Base-by-base conservation (phyloP, 2,329 filamentous ascomycete species). In the Fusarium nygamai region DNA sequence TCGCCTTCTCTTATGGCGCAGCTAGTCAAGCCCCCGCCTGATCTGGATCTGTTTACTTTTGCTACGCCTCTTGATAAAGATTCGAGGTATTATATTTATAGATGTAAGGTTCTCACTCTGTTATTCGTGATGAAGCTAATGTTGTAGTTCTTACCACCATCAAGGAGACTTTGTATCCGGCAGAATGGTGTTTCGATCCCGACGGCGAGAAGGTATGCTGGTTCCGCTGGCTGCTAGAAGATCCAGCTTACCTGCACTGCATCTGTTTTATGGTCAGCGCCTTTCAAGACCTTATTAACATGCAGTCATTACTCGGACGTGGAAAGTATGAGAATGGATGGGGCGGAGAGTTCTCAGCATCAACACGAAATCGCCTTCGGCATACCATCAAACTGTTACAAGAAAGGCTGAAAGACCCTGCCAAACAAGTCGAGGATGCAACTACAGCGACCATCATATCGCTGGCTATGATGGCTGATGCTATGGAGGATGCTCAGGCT, bases 141-240 rank as follows among this genome's bases (percentile, higher is more conserved):
- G 12, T 10, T 19, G 13, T 12, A 80, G 79, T 80, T 67, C 44
- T 80, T 9, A 75, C 71, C 16, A 76, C 75, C 29, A 69, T 80
- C 61, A 77, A 78, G 48, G 71, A 81, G 11, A 69, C 69, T 8
- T 70, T 81, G 53, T 81, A 80, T 22, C 80, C 80, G 1, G 67
- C 74, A 34, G 80, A 81, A 50, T 76, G 75, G 74, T 81, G 80
- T 53, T 69, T 79, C 58, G 64, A 73, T 1, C 43, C 65, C 3
- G 79, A 81, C 59, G 29, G 20, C 6, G 64, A 67, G 38, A 78
- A 74, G 9, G 67, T 29, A 34, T 73, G 69, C 39, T 81, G 80
- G 78, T 80, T 79, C 41, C 66, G 74, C n/a, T 81, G 80, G 79
- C 65, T 81, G 11, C 61, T 78, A 4, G 65, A 73, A 39, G 78